Base-by-base conservation (phyloP, 2,329 filamentous ascomycete genomes). In the Diplodia scrobiculata region DNA sequence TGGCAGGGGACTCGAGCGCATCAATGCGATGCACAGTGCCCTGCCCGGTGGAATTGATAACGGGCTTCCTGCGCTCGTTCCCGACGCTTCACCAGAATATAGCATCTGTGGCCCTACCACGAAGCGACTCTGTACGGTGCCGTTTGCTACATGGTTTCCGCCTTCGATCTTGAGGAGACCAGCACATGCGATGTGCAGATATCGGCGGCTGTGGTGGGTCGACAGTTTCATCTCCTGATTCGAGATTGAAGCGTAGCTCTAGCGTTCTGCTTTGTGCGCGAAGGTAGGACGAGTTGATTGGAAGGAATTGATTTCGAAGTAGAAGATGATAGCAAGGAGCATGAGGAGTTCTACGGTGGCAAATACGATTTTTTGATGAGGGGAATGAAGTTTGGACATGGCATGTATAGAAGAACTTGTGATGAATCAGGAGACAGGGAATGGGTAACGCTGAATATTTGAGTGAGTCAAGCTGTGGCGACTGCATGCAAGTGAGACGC, bases 351-450 rank as follows among this genome's bases (percentile, higher is more conserved):
- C 45, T 50, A 3, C 36, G 38, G 29, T 7, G 45, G 38, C 55
- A 19, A 27, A 47, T 29, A 27, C 27, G 27, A 36, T 36, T 47
- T 9, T n/a, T 21, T 50, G 27, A 27, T 19, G 41, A 45, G 34
- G 38, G 54, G 25, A 58, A 62, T 19, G 45, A 62, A 36, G 58
- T 14, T n/a, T 47, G 58, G 38, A 36, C 41, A 50, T 38, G 27
- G 41, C 58, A 62, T 62, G 58, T 50, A 60, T 36, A 62, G 58
- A 62, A 17, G 41, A n/a, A 25, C 27, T 53, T 36, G 21, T 50
- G 27, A 50, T 13, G 53, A 41, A 14, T 13, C 48, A 36, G 34
- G 34, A 29, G 45, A 50, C 34, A 11, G 34, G 34, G 2, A 36
- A 21, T 13, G 29, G 17, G 5, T 60, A 36, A 38, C 55, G 48